Evolutionary conservation across 139 green algal species (phyloP).

Genomic region (Chlorella sp.): DNA sequence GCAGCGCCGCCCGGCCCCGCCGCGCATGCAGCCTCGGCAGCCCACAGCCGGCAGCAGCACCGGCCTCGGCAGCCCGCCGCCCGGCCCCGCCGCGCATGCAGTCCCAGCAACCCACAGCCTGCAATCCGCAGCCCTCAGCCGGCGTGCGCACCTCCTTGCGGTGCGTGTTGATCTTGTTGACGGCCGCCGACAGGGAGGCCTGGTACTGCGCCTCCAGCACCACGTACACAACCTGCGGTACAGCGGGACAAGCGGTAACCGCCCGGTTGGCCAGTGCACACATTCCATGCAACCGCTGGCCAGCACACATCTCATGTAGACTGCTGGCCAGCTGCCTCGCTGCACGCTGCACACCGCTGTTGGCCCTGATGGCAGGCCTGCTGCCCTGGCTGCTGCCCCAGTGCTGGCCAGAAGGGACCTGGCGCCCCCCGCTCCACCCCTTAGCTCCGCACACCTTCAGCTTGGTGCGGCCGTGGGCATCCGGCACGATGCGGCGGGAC

Average conservation of each 20-base stretch:
- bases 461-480: constrained; percentile 63
- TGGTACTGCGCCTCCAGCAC: constrained; percentile 99
- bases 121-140: background rate
- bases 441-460: constrained; percentile 76
- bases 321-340: background rate
- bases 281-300: background rate
- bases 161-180: constrained; percentile 91
- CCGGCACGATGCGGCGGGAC: constrained; percentile 80
- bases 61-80: no score
- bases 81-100: no score
- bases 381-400: no score
- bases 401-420: no score
- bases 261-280: background rate
- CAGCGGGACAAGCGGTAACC: background rate
- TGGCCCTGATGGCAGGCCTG: background rate
- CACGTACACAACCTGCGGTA: constrained; percentile 89
- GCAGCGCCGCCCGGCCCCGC: no score
- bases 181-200: constrained; percentile 81
- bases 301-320: background rate
- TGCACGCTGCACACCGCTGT: no score
- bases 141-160: constrained; percentile 50
- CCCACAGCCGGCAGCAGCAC: no score
- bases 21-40: no score
- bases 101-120: no score
- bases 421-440: no score